Base-by-base conservation (phyloP, 2,329 filamentous ascomycete genomes). In the Sporothrix variecibatus region DNA sequence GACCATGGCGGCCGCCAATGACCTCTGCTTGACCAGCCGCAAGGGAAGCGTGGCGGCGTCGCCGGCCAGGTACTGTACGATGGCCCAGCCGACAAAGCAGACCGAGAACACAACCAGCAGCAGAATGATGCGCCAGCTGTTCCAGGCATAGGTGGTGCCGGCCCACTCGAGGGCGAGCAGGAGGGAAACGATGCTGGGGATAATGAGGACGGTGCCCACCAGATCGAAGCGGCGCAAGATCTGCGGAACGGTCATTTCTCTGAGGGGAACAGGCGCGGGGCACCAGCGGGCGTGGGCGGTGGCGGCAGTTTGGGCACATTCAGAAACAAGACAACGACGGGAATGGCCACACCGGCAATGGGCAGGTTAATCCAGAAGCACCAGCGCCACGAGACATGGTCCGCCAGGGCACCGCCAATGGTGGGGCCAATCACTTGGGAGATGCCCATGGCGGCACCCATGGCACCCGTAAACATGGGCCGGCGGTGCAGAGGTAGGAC, bases 111-210 rank as follows among this genome's bases (percentile, higher is more conserved):
- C 65, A 49, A 80, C 78, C 20, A 84, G 80, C 15, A 85, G 79
- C 23, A 80, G 76, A 64, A 85, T 82, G 72, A 84, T 80, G 51
- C 82, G 80, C 75, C 80, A 82, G 73, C 75, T 79, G 70, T 76
- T 77, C 83, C 84, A 85, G 0, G 78, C 76, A 72, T 85, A 83
- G n/a, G 78, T 79, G 17, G 79, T 82, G 46, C 83, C 84, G 73
- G 83, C 84, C 85, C 85, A 87, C 75, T 87, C 84, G 23, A 88
- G 80, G 3, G 86, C 86, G 8, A 88, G 79, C 2, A 87, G 78
- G 15, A 87, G 81, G 73, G 82, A 86, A 72, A 86, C 79, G 28
- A 85, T 83, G 28, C 82, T 76, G 4, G 76, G 73, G 8, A 77
- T 40, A 40, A 76, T 26, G n/a, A 77, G 26, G 31, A 74, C 0